These are phyloP conservation scores for Neocatenulostroma microsporum DNA, from an alignment of 2,329 filamentous ascomycete species.

Conservation along the genomic window DNA sequence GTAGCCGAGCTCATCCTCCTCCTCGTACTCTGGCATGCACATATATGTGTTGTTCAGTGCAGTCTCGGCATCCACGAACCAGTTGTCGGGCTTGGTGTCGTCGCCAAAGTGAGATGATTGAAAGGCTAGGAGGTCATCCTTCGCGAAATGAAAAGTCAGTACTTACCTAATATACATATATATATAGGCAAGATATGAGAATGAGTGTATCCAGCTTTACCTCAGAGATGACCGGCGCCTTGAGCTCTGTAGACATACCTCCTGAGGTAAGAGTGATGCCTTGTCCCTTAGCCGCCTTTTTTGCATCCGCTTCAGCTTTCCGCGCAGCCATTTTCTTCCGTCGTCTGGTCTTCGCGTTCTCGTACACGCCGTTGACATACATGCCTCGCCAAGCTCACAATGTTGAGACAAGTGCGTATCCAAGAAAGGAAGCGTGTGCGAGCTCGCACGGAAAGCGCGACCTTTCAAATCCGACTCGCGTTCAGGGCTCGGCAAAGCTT, in stretches of 20 bases:
- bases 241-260: no score
- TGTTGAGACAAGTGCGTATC: no score
- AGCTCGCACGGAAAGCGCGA: no score
- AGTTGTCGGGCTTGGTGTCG: slow-evolving; percentile 27
- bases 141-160: slow-evolving; percentile 19
- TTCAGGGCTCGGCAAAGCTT: no score
- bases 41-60: slow-evolving; percentile 20
- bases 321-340: slow-evolving; percentile 8
- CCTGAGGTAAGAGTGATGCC: no score
- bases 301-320: slow-evolving; percentile 5
- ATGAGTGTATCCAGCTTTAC: no score
- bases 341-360: slow-evolving; percentile 2
- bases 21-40: slow-evolving; percentile 36
- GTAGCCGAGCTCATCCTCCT: slow-evolving; percentile 65
- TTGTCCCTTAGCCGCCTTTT: slow-evolving; percentile 8
- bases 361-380: no score
- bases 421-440: no score
- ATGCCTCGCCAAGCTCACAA: no score
- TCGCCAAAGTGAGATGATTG: slow-evolving; percentile 38
- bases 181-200: no score
- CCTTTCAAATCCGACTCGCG: no score
- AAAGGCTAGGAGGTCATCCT: slow-evolving; percentile 40
- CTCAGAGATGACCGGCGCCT: slow-evolving; percentile 25
- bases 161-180: slow-evolving; percentile 28
- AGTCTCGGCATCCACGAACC: slow-evolving; percentile 25